A percentile compares a stretch with the other conserved stretches of the same genome.
Evolutionary conservation across 1,139 yeast species (phyloP).

Genomic region (Pichia inconspicua): DNA sequence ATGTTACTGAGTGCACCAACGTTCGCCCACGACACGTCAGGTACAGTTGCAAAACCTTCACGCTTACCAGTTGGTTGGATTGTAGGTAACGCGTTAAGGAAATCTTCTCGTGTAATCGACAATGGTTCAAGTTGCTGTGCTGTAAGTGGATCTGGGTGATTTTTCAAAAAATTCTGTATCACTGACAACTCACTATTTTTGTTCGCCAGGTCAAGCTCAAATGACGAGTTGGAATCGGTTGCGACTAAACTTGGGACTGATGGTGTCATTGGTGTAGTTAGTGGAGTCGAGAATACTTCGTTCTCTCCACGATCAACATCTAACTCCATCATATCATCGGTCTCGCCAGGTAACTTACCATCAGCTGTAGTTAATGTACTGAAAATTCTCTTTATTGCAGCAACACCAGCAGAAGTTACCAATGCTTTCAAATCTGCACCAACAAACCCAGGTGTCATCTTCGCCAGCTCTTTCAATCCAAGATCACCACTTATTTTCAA

Average conservation of each 20-base stretch:
- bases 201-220: background rate
- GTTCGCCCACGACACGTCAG: slow-evolving; percentile 92
- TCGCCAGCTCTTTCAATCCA: slow-evolving; percentile 69
- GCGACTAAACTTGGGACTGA: slow-evolving; percentile 4
- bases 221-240: background rate
- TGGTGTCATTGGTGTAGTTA: slow-evolving; percentile 12
- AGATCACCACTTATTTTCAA: slow-evolving; percentile 65
- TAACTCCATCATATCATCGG: slow-evolving; percentile 15
- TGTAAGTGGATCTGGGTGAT: slow-evolving; percentile 75
- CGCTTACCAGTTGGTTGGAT: slow-evolving; percentile 97
- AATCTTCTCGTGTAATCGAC: slow-evolving; percentile 71
- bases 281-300: background rate
- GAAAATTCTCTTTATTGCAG: slow-evolving; percentile 89
- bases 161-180: slow-evolving; percentile 61
- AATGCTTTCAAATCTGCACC: slow-evolving; percentile 96
- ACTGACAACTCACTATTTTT: slow-evolving; percentile 26
- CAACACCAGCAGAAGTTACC: slow-evolving; percentile 91
- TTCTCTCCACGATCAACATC: slow-evolving; percentile 9
- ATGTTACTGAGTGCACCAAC: slow-evolving; percentile 83
- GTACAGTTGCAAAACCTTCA: slow-evolving; percentile 98
- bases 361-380: slow-evolving; percentile 16
- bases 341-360: slow-evolving; percentile 10
- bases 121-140: slow-evolving; percentile 67
- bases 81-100: slow-evolving; percentile 76
- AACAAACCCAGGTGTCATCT: slow-evolving; percentile 94